Conservation (phyloP, 306 rosid genomes). For the Inga leiocalycina region DNA sequence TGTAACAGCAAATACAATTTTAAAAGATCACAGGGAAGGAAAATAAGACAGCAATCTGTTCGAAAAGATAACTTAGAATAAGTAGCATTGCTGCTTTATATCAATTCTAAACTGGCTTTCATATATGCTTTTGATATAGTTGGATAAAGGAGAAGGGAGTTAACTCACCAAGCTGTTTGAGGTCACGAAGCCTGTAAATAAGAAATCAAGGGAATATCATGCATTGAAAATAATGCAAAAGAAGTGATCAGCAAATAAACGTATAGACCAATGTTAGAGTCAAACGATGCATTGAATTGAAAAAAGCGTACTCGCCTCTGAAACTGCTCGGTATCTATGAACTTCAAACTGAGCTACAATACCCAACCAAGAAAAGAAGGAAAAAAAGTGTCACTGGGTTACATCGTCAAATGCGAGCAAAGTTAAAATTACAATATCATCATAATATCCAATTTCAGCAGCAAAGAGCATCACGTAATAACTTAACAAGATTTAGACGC, state of each 20-base stretch:
- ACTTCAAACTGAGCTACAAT: slow-evolving; percentile 87
- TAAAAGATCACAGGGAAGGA: slow-evolving; percentile 5
- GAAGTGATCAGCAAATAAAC: not conserved
- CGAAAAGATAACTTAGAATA: slow-evolving; percentile 8
- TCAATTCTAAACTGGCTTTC: slow-evolving; percentile 9
- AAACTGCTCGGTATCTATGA: slow-evolving; percentile 90
- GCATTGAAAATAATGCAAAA: not conserved
- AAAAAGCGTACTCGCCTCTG: slow-evolving; percentile 65
- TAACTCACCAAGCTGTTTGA: slow-evolving; percentile 92
- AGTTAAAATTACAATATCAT: not conserved
- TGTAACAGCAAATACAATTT: not conserved
- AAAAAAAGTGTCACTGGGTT: not conserved
- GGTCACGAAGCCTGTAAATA: slow-evolving; percentile 85
- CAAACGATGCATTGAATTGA: slow-evolving; percentile 4
- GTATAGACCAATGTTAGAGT: slow-evolving; percentile 3
- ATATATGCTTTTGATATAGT: not conserved
- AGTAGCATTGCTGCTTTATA: not conserved
- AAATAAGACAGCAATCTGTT: slow-evolving; percentile 20
- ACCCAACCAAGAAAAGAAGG: not conserved
- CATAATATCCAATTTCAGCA: not conserved
- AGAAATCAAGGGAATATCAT: not conserved
- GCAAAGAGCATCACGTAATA: not conserved
- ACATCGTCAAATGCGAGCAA: not conserved
- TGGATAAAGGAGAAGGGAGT: not conserved
- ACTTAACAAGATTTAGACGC: not conserved